Evolutionary conservation across 805 yeast genomes (phyloP), one percentile per base, ranked within the genome.

Genomic region (Wickerhamomyces tratensis): DNA sequence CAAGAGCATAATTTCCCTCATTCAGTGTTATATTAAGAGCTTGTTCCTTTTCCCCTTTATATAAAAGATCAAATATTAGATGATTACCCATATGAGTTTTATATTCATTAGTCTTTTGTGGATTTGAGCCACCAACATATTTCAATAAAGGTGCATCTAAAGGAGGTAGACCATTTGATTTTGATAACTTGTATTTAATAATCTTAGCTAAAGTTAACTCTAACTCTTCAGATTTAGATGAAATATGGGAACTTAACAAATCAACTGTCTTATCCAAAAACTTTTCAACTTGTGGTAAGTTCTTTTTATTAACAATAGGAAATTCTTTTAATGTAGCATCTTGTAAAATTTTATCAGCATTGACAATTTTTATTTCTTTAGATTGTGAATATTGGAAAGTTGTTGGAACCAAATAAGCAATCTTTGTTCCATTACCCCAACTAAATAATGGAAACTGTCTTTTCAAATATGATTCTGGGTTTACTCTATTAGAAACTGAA

Each of bases 391-490:
- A 47, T 43, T 53, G 56, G 10, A 27, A 27, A 33, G 64, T 59
- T 2, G 63, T 49, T 7, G 80, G 77, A 37, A 76, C 54, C 43
- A 71, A 65, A 34, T 66, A 65, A 4, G 72, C 69, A 15, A 74
- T 52, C 38, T 65, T 70, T 7, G 63, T 59, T 4, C 76, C 67
- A 20, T 62, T 63, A 27, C 76, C 67, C 83, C 93, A 87, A 44
- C 72, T 68, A 56, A 86, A 82, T 33, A 87, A 56, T 0, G 96
- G 95, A 61, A 82, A 83, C 55, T 85, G 95, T 42, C 83, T 68
- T 39, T 64, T 61, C 10, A 27, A 10, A 27, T 27, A 27, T 27
- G 30, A 27, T 27, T 27, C 30, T 8, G 10, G 7, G 10, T 27
- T 27, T 8, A 7, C 10, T 10, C 7, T 10, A 27, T 27, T 27